Base-by-base conservation (phyloP, 805 yeast genomes). In the Ogataea methanolica region DNA sequence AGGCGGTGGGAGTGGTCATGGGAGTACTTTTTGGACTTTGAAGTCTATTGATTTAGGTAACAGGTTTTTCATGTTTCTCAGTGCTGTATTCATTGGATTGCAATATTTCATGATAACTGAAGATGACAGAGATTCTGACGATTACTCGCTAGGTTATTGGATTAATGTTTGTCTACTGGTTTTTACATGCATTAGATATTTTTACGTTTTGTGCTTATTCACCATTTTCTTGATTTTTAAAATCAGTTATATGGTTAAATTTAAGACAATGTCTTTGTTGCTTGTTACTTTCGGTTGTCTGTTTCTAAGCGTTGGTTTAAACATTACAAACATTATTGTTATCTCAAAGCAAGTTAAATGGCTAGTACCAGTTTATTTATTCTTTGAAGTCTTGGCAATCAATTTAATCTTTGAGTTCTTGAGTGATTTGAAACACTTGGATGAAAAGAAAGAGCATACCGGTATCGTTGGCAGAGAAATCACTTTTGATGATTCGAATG, bases 391-490 rank as follows among this genome's bases (percentile, higher is more conserved):
- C 15, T 70, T 79, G 34, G 63, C 80, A 4, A 66, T 75, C 16
- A 76, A 82, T 1, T 69, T 79, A 22, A 71, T 80, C 1, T 83
- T 87, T 85, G 88, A 83, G 63, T 80, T 88, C 84, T 62, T 81
- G 9, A 76, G 70, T 55, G 74, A 79, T 39, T 79, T 82, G 38
- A 74, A 77, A 51, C 57, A 70, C 16, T 58, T 77, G 39, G 83
- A 80, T 51, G 70, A 73, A 50, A 63, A 72, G 33, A 61, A 68
- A 29, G 88, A 83, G 51, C 66, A 74, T 42, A 67, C 69, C 52
- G 84, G 84, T 0, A 78, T 85, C 9, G 71, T 84, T 41, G 91
- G 91, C 0, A 70, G 89, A 50, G 71, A 78, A 50, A 74, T 82
- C 33, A 66, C 70, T 42, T 12, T 31, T 4, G 19, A 29, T 15